Evolutionary conservation across 495 filamentous ascomycete genomes (phyloP).

Genomic region (Daldinia concentrica): DNA sequence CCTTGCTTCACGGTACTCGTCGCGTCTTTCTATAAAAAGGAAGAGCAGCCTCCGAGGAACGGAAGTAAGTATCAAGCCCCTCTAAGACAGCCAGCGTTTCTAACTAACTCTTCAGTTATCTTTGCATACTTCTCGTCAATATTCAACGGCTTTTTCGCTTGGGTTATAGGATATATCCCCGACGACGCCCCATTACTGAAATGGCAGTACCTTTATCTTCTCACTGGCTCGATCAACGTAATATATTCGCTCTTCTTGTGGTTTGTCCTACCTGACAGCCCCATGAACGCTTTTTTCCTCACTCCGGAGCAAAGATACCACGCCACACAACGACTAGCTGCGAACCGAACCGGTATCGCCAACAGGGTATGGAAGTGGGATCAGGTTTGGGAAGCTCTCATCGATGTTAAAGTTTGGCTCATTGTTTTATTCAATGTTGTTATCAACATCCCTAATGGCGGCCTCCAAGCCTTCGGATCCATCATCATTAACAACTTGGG

Average conservation of each 20-base stretch:
- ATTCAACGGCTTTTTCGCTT: slow-evolving; percentile 59
- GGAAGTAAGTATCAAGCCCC: slow-evolving; percentile 52
- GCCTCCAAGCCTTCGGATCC: slow-evolving; percentile 37
- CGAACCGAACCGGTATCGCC: slow-evolving; percentile 37
- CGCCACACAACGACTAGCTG: slow-evolving; percentile 33
- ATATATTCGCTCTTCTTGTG: slow-evolving; percentile 38
- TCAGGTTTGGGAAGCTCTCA: slow-evolving; percentile 40
- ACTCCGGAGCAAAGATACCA: slow-evolving; percentile 39
- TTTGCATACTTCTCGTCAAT: slow-evolving; percentile 45
- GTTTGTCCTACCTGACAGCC: slow-evolving; percentile 43
- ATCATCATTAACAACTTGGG: slow-evolving; percentile 40
- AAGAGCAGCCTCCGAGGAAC: slow-evolving; percentile 48
- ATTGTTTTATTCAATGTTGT: slow-evolving; percentile 34
- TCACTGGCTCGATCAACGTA: slow-evolving; percentile 43
- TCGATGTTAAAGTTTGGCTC: slow-evolving; percentile 35
- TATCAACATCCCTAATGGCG: slow-evolving; percentile 41
- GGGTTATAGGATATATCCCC: slow-evolving; percentile 55
- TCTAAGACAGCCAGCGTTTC: not conserved
- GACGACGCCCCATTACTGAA: slow-evolving; percentile 37
- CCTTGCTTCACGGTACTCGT: slow-evolving; percentile 35
- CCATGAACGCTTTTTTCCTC: slow-evolving; percentile 43
- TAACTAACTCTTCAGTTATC: slow-evolving; percentile 44
- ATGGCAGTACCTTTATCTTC: slow-evolving; percentile 44
- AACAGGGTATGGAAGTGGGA: slow-evolving; percentile 42
- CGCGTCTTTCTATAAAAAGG: slow-evolving; percentile 39